A percentile compares a stretch with the other conserved stretches of the same genome.
phyloP scores from a whole-genome alignment of 495 filamentous ascomycete species.

The Trichoderma asperelloides region DNA sequence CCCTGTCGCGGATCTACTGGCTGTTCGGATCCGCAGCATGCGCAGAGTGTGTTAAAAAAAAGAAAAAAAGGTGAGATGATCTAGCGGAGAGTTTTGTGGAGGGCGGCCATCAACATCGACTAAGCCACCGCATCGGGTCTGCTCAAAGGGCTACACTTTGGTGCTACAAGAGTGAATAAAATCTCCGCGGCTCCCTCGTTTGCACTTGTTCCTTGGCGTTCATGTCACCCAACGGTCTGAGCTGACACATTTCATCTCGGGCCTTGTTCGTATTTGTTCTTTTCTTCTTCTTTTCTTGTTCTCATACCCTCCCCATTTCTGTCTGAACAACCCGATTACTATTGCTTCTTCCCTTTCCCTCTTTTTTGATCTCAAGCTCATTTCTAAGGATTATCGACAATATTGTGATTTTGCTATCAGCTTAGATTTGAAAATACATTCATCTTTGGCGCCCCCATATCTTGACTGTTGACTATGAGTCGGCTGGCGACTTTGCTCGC shows the following conservation, averaged over 20 bases:
- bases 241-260: neutral
- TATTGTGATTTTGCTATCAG: neutral
- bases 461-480: neutral
- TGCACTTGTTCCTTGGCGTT: neutral
- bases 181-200: neutral
- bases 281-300: neutral
- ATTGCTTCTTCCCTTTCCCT: neutral
- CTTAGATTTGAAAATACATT: neutral
- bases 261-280: neutral
- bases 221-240: neutral
- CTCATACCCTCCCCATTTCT: neutral
- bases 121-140: conserved; percentile 5
- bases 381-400: too few relatives aligned
- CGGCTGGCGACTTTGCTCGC: neutral
- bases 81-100: neutral
- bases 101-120: neutral
- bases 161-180: neutral
- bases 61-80: neutral
- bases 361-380: neutral
- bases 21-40: neutral
- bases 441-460: neutral
- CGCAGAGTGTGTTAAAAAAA: neutral
- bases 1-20: neutral
- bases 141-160: neutral
- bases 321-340: neutral